A percentile compares a stretch with the other conserved stretches of the same genome.
phyloP scores from a whole-genome alignment of 2,329 filamentous ascomycete genomes.

The Pseudonectria foliicola region DNA sequence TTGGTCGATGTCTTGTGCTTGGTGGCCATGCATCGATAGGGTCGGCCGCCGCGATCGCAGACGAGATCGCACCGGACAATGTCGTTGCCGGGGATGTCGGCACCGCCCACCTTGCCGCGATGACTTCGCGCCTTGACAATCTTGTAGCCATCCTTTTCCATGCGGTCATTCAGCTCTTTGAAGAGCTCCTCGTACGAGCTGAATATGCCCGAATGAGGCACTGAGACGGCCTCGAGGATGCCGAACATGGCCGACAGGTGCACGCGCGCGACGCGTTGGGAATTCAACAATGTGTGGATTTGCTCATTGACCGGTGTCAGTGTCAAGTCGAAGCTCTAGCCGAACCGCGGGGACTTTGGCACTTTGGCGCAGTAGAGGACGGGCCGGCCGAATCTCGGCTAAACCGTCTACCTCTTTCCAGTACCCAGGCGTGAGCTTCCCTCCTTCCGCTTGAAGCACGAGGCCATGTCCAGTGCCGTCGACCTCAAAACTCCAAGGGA shows the following conservation, averaged over 20 bases:
- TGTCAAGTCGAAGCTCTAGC: slow-evolving; percentile 13
- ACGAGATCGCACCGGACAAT: slow-evolving; percentile 39
- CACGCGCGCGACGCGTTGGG: slow-evolving; percentile 21
- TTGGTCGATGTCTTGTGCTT: slow-evolving; percentile 40
- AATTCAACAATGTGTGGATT: slow-evolving; percentile 22
- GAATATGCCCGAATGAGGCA: slow-evolving; percentile 31
- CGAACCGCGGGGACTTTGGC: slow-evolving; percentile 9
- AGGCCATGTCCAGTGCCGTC: too few species aligned
- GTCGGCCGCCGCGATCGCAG: slow-evolving; percentile 37
- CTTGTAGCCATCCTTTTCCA: slow-evolving; percentile 39
- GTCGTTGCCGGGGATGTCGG: slow-evolving; percentile 34
- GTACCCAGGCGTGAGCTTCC: too few species aligned
- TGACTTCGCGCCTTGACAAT: slow-evolving; percentile 39
- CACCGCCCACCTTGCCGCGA: slow-evolving; percentile 33
- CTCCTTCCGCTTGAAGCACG: too few species aligned
- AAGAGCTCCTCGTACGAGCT: slow-evolving; percentile 36
- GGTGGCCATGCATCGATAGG: slow-evolving; percentile 37
- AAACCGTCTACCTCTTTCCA: not conserved
- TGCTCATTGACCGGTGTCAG: slow-evolving; percentile 23
- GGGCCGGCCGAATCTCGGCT: slow-evolving; percentile 18
- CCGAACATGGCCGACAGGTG: slow-evolving; percentile 32
- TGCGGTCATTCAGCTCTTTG: slow-evolving; percentile 31
- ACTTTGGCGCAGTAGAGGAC: slow-evolving; percentile 17
- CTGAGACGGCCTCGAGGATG: slow-evolving; percentile 33
- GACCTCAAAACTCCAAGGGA: too few species aligned